phyloP scores from a whole-genome alignment of 1,284 basidiomycete species.

The Ganoderma multipileum region DNA sequence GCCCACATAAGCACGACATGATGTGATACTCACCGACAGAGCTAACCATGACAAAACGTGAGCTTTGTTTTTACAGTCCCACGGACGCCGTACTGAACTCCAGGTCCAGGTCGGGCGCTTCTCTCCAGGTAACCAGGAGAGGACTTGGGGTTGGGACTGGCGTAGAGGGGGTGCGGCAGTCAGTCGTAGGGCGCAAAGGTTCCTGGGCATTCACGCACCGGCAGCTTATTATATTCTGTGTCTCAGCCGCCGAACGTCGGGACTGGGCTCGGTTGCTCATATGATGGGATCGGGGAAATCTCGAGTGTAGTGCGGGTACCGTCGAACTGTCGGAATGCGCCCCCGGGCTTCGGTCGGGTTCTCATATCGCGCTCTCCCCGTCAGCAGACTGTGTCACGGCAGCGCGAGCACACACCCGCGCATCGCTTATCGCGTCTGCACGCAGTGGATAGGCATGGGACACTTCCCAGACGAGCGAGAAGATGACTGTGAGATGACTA shows the following conservation, averaged over 20 bases:
- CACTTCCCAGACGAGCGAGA: slow-evolving; percentile 27
- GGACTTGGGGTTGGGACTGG: slow-evolving; percentile 4
- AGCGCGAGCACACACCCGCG: slow-evolving; percentile 21
- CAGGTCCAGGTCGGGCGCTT: slow-evolving; percentile 13
- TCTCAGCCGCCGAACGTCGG: neutral
- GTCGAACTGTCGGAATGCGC: slow-evolving; percentile 15
- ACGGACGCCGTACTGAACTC: slow-evolving; percentile 7
- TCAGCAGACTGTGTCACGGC: slow-evolving; percentile 37
- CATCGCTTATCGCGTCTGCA: slow-evolving; percentile 29
- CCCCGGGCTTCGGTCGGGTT: slow-evolving; percentile 28
- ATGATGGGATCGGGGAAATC: slow-evolving; percentile 39
- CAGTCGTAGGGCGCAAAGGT: slow-evolving; percentile 15
- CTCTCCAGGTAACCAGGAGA: neutral
- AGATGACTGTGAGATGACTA: slow-evolving; percentile 9
- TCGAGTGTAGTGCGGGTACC: slow-evolving; percentile 37
- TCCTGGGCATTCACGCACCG: slow-evolving; percentile 20
- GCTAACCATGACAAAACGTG: slow-evolving; percentile 11
- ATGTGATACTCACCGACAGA: slow-evolving; percentile 20
- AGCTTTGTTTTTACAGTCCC: slow-evolving; percentile 11
- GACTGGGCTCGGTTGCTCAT: neutral
- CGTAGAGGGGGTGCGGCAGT: slow-evolving; percentile 17
- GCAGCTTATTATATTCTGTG: slow-evolving; percentile 34
- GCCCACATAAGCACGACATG: neutral
- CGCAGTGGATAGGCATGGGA: slow-evolving; percentile 28
- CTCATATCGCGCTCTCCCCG: slow-evolving; percentile 25